These are phyloP conservation scores for Logfia minima DNA, from an alignment of 129 eudicot species.

Conservation along the genomic window DNA sequence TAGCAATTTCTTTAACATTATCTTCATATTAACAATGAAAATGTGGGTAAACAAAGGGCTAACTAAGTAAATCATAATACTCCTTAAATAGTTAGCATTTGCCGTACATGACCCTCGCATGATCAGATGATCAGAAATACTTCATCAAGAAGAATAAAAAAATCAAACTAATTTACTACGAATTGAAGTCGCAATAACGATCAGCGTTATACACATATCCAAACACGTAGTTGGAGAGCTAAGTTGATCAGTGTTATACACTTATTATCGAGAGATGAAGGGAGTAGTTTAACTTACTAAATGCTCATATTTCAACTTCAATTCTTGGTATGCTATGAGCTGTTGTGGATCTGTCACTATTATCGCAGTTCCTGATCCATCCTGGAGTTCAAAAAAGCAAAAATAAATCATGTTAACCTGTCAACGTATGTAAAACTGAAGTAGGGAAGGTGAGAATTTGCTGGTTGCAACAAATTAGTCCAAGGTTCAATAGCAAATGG, in stretches of 20 bases:
- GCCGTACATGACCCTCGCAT: neutral
- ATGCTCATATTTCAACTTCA: conserved; percentile 45
- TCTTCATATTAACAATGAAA: neutral
- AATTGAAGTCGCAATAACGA: neutral
- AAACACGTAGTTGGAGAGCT: neutral
- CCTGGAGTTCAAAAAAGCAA: conserved; percentile 29
- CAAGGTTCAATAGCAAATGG: neutral
- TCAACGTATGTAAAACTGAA: neutral
- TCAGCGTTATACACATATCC: neutral
- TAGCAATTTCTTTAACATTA: neutral
- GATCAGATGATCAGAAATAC: neutral
- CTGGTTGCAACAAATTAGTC: neutral
- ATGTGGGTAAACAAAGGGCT: neutral
- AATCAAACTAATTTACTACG: neutral
- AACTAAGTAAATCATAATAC: neutral
- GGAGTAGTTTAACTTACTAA: conserved; percentile 42
- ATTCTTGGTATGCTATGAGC: conserved; percentile 49
- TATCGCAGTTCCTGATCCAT: conserved; percentile 27
- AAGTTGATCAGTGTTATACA: neutral
- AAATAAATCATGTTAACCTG: neutral
- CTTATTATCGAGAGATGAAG: neutral
- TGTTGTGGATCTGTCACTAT: conserved; percentile 44
- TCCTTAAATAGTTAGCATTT: neutral
- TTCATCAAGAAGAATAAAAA: neutral
- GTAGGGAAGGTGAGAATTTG: neutral